Percentiles rank a stretch among this genome's conserved stretches.
These are phyloP conservation scores for Penicillium griseofulvum DNA, from an alignment of 2,329 filamentous ascomycete genomes.

Conservation along the genomic window DNA sequence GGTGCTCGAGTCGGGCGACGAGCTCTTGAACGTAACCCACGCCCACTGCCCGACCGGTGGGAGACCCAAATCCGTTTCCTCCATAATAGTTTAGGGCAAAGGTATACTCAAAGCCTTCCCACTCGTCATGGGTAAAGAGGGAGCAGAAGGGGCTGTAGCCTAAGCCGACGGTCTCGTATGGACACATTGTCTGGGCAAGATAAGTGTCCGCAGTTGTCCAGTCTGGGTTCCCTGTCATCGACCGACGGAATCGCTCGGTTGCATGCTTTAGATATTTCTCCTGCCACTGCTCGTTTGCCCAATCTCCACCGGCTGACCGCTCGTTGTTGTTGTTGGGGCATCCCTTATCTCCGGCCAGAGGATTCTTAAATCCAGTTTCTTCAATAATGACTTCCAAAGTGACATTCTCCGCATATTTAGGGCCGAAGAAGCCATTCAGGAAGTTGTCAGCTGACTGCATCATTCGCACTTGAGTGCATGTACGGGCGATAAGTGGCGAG, in stretches of 20 bases:
- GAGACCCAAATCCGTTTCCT: slow-evolving; percentile 61
- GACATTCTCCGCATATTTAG: slow-evolving; percentile 69
- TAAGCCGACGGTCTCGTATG: slow-evolving; percentile 74
- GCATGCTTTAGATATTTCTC: slow-evolving; percentile 64
- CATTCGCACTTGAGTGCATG: slow-evolving; percentile 76
- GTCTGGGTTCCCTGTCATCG: slow-evolving; percentile 56
- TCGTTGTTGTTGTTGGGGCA: slow-evolving; percentile 60
- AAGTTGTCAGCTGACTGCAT: slow-evolving; percentile 75
- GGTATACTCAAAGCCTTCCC: slow-evolving; percentile 69
- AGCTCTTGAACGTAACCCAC: slow-evolving; percentile 72
- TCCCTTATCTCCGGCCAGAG: slow-evolving; percentile 62
- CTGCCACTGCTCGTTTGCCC: slow-evolving; percentile 55
- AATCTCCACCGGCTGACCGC: slow-evolving; percentile 16
- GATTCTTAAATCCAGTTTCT: slow-evolving; percentile 34
- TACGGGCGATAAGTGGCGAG: slow-evolving; percentile 70
- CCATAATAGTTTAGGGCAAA: slow-evolving; percentile 66
- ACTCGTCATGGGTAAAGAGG: slow-evolving; percentile 73
- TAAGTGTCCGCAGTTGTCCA: slow-evolving; percentile 65
- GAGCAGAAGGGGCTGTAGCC: slow-evolving; percentile 73
- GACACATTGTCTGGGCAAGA: slow-evolving; percentile 68
- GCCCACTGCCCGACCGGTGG: slow-evolving; percentile 68
- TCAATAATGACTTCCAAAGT: slow-evolving; percentile 73
- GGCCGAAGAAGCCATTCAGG: slow-evolving; percentile 73
- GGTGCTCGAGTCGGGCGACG: slow-evolving; percentile 59
- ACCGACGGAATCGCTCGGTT: slow-evolving; percentile 55